phyloP scores from a whole-genome alignment of 495 filamentous ascomycete genomes.

The Penicillium mononematosum region DNA sequence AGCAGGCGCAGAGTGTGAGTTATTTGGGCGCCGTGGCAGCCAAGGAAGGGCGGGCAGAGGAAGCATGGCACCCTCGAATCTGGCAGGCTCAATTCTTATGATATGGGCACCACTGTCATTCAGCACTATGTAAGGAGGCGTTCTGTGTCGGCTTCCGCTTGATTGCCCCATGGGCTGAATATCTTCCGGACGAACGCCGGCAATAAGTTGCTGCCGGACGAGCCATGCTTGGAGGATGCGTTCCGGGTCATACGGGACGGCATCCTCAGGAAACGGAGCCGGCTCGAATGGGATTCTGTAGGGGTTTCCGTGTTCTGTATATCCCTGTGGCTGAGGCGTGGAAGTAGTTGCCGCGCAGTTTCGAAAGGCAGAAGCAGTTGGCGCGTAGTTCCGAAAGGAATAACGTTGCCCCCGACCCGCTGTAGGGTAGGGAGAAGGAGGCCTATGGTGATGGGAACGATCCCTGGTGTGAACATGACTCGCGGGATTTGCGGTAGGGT shows the following conservation, averaged over 20 bases:
- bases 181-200: slow-evolving; percentile 29
- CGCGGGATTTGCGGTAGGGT: background rate
- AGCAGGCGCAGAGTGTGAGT: background rate
- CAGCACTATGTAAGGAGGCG: background rate
- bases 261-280: background rate
- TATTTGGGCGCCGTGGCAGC: background rate
- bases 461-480: background rate
- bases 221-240: slow-evolving; percentile 30
- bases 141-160: background rate
- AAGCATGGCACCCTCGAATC: slow-evolving; percentile 2
- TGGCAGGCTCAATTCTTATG: background rate
- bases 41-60: background rate
- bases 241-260: background rate
- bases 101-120: background rate
- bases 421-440: background rate
- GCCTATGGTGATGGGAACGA: background rate
- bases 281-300: background rate
- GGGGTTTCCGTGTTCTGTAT: background rate
- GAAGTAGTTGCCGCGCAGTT: background rate
- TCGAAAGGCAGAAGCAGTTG: background rate
- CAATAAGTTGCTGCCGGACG: slow-evolving; percentile 33
- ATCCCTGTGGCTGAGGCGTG: background rate
- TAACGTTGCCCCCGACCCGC: background rate
- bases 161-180: slow-evolving; percentile 19
- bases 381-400: background rate